Percentiles rank a stretch among this genome's conserved stretches.
Evolutionary conservation across 2,329 filamentous ascomycete genomes (phyloP).

Genomic region (Exophiala bonariae): DNA sequence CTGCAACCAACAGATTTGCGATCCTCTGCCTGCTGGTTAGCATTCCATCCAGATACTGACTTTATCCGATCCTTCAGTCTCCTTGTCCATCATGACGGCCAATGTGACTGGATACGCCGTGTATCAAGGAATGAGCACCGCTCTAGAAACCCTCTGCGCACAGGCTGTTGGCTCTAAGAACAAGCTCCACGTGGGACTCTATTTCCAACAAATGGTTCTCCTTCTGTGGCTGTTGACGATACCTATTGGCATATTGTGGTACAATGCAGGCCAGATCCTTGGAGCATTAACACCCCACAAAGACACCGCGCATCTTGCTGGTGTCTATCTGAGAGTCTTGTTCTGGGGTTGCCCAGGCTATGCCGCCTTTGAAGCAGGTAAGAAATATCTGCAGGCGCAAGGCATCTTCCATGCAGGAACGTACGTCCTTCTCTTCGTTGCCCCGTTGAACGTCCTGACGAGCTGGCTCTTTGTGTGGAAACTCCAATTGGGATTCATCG

Average conservation of each 20-base stretch:
- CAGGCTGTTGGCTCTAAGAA: conserved; percentile 83
- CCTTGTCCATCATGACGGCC: conserved; percentile 68
- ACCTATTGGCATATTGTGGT: conserved; percentile 66
- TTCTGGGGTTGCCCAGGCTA: conserved; percentile 67
- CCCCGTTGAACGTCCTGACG: conserved; percentile 68
- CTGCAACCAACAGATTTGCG: too few species aligned
- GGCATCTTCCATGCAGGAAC: conserved; percentile 72
- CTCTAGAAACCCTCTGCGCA: conserved; percentile 80
- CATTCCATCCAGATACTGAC: too few species aligned
- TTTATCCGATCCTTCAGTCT: too few species aligned
- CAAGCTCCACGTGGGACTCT: conserved; percentile 74
- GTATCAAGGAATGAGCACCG: conserved; percentile 73
- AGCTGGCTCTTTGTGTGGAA: conserved; percentile 71
- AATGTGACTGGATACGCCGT: conserved; percentile 69
- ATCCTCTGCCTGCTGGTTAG: too few species aligned
- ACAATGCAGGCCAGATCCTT: conserved; percentile 59
- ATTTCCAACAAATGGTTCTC: conserved; percentile 70
- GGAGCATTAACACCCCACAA: conserved; percentile 61
- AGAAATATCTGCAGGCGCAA: conserved; percentile 77
- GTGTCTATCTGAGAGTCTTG: conserved; percentile 64
- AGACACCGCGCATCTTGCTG: conserved; percentile 63
- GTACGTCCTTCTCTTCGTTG: conserved; percentile 73
- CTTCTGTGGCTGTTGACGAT: conserved; percentile 66
- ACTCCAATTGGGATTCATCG: conserved; percentile 63
- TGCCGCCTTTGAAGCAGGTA: conserved; percentile 66